Evolutionary conservation across 768 basidiomycete species (phyloP), one percentile per base, ranked within the genome.

Genomic region (Phylloporus scabripes): DNA sequence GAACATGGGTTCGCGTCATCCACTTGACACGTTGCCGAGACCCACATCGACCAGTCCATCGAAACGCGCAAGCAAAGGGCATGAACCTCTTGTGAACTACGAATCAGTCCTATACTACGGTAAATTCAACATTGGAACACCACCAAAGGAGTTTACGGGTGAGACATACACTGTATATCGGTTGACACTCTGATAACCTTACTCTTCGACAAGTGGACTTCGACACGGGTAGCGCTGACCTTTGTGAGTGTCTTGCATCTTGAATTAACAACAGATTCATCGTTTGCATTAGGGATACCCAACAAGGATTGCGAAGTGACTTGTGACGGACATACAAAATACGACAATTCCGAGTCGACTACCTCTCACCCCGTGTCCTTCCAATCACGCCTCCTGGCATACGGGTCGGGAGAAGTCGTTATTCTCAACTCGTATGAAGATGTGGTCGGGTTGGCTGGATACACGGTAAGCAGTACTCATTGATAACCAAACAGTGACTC

Each of bases 181-280:
- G 14, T 33, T 23, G 2, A 23, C 24, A 23, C 28, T 1, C 36
- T 45, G 20, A 52, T 39, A 1, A 14, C 6, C 24, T 45, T 14
- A 9, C 36, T 21, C 8, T 38, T 17, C 11, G 23, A 24, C 11
- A 26, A 75, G 75, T 75, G 53, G 73, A 74, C 52, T 74, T 75
- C 49, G 76, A 78, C 55, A 78, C 76, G 9, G 74, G 78, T 37
- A 77, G 75, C 39, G 69, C 73, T 51, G 79, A 80, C 56, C 57
- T 75, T 11, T 50, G 61, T 56, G 45, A 45, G 62, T 46, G 5
- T 21, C 32, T 7, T 21, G 23, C 12, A n/a, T 23, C n/a, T 12
- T 32, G 14, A 23, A 17, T 8, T 0, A 4, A 11, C 12, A n/a
- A 7, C n/a, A 20, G 4, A 7, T n/a, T 57, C 17, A 53, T 26